Base-by-base conservation (phyloP, 2,329 filamentous ascomycete species). In the Aspergillus amoenus region DNA sequence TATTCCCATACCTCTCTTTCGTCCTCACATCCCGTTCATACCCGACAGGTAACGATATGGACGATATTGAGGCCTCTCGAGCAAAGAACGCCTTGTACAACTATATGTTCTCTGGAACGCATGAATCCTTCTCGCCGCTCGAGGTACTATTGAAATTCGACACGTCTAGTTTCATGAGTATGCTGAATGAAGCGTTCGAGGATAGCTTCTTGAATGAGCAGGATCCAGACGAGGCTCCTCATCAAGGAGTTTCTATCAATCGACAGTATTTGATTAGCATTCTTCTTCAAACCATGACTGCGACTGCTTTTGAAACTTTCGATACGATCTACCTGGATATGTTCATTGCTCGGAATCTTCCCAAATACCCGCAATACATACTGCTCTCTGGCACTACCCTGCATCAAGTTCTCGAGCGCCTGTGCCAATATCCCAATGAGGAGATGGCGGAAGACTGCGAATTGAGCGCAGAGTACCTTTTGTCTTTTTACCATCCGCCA, bases 291-390 rank as follows among this genome's bases (percentile, higher is more conserved):
- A 88, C 97, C 27, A 96, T 99, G 91, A 89, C 87, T 49, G 51
- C 63, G 11, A 78, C 85, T 0, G 79, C 82, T 46, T 97, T 96
- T 73, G 84, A 86, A 0, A 76, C 87, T 0, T 85, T 89, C 59
- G 92, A 97, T 69, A 93, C 90, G 12, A 90, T 99, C 55, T 99
- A 96, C 73, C 83, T 99, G 44, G 92, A 99, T 74, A 99, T 99
- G 92, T 99, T 99, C 69, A 89, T 99, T 70, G 93, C 94, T 17
- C 87, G 94, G 55, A 99, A 96, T 70, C 78, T 99, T 49, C 91
- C 95, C 3, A 99, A 99, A 72, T 99, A 96, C 68, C 92, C 93
- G 1, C 93, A 97, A 70, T 97, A 97, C 68, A 87, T 99, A 50
- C 83, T 97, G 11, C 85, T 99, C 46, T 90, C 93, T 0, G 94